phyloP scores from a whole-genome alignment of 805 yeast species.

The Ogataea paradorogensis region DNA sequence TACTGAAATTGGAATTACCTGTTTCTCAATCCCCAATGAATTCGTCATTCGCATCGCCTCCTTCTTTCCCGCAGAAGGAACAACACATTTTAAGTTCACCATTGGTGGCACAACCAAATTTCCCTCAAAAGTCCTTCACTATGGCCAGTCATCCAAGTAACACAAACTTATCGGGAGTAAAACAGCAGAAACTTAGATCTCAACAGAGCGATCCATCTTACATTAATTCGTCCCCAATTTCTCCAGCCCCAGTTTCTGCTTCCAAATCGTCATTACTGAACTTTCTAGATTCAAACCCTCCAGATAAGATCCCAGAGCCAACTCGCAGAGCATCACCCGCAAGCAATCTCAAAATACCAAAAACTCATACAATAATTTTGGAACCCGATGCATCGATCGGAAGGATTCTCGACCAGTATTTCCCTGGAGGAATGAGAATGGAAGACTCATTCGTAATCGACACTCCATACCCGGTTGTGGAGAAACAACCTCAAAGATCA shows the following conservation, averaged over 20 bases:
- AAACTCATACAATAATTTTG: slow-evolving; percentile 21
- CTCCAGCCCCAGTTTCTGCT: slow-evolving; percentile 29
- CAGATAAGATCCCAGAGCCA: slow-evolving; percentile 9
- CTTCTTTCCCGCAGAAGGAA: neutral
- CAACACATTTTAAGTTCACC: slow-evolving; percentile 6
- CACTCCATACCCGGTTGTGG: slow-evolving; percentile 30
- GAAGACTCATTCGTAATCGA: slow-evolving; percentile 62
- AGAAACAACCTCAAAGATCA: slow-evolving; percentile 1
- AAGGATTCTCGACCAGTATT: slow-evolving; percentile 54
- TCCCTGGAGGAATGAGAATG: slow-evolving; percentile 67
- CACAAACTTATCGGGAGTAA: slow-evolving; percentile 4
- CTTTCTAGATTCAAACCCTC: slow-evolving; percentile 6
- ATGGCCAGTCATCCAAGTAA: neutral
- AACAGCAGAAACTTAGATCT: slow-evolving; percentile 7
- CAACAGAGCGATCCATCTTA: neutral
- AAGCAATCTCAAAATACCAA: neutral
- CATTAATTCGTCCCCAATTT: slow-evolving; percentile 16
- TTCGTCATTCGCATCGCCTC: neutral
- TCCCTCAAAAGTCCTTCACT: slow-evolving; percentile 1
- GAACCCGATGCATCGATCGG: slow-evolving; percentile 65
- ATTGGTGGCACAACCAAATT: neutral
- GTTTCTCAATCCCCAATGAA: slow-evolving; percentile 12
- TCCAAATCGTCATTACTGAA: slow-evolving; percentile 24
- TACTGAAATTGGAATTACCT: slow-evolving; percentile 32
- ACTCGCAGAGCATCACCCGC: slow-evolving; percentile 1